Base-by-base conservation (phyloP, 768 basidiomycete species). In the Clitopilus hobsonii region DNA sequence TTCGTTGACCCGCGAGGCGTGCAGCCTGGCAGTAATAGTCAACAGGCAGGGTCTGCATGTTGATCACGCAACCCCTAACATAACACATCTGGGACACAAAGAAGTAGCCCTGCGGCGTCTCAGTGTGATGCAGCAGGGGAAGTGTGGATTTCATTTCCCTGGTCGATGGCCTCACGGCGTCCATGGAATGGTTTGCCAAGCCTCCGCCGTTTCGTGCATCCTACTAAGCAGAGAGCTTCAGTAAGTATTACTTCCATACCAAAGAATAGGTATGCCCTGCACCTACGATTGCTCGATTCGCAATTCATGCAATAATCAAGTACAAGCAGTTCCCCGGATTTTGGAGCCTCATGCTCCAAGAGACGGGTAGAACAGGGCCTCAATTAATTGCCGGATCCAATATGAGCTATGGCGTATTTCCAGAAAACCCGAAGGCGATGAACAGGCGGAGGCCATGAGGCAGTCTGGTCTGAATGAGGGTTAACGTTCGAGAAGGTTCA, bases 341-440 rank as follows among this genome's bases (percentile, higher is more conserved):
- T 45, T 45, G 41, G n/a, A 45, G 4, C 41, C 11, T 45, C 6
- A 23, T 45, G 41, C n/a, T 45, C 41, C 6, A 45, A 20, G 18
- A 23, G 41, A 10, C 41, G 18, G 22, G 18, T 45, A 23, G n/a
- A 16, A 18, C 41, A 45, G 11, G 22, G 41, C 41, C n/a, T 4
- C n/a, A 16, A 45, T 45, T 45, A 45, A 45, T 45, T 18, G 22
- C 41, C 41, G 41, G 41, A 45, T 45, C 11, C 41, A 45, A 45
- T 45, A 20, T 20, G 5, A 8, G 41, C 41, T 20, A 45, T 16
- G 41, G 41, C 16, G 22, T 45, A 36, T 8, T 45, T 45, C 41
- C 41, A 45, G n/a, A 45, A 45, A 45, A 16, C n/a, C 41, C 41
- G 41, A 45, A 45, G 41, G 41, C 41, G 41, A 45, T 45, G 41